Evolutionary conservation across 2,329 filamentous ascomycete species (phyloP).

Genomic region (Lasiodiplodia gonubiensis): DNA sequence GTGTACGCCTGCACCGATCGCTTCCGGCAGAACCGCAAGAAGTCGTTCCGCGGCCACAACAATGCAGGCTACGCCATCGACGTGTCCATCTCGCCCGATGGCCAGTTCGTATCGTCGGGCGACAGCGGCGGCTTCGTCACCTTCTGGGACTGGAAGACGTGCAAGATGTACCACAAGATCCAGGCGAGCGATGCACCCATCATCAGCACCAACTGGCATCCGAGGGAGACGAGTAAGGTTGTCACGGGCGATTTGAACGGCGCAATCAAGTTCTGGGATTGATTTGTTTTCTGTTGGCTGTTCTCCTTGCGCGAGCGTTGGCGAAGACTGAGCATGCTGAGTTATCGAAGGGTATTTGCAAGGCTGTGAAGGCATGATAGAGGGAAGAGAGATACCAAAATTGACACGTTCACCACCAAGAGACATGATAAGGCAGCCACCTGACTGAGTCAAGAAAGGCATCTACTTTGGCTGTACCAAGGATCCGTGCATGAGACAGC

Average conservation of each 20-base stretch:
- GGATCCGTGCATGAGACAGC: neutral
- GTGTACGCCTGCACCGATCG: constrained; percentile 95
- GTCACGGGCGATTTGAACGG: constrained; percentile 90
- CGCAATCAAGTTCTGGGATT: constrained; percentile 93
- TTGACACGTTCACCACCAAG: neutral
- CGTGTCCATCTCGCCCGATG: constrained; percentile 85
- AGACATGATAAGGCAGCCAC: neutral
- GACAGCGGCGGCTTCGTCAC: constrained; percentile 89
- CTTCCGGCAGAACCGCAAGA: constrained; percentile 97
- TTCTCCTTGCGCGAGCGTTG: neutral
- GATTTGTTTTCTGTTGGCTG: neutral
- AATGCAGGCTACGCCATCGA: constrained; percentile 94
- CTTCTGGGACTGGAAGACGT: constrained; percentile 99
- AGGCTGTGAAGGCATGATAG: neutral
- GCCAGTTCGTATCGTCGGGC: constrained; percentile 85
- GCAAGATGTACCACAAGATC: constrained; percentile 98
- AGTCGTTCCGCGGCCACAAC: constrained; percentile 94
- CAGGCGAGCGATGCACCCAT: constrained; percentile 81
- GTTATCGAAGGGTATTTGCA: neutral
- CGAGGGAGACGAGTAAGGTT: constrained; percentile 95
- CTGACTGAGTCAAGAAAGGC: neutral
- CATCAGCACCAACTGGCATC: constrained; percentile 92
- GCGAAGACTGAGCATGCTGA: neutral
- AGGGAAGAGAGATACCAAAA: constrained; percentile 3
- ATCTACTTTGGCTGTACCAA: neutral